A percentile compares a stretch with the other conserved stretches of the same genome.
Conservation (phyloP, 495 filamentous ascomycete genomes). For the Hypoxylon rickii region DNA sequence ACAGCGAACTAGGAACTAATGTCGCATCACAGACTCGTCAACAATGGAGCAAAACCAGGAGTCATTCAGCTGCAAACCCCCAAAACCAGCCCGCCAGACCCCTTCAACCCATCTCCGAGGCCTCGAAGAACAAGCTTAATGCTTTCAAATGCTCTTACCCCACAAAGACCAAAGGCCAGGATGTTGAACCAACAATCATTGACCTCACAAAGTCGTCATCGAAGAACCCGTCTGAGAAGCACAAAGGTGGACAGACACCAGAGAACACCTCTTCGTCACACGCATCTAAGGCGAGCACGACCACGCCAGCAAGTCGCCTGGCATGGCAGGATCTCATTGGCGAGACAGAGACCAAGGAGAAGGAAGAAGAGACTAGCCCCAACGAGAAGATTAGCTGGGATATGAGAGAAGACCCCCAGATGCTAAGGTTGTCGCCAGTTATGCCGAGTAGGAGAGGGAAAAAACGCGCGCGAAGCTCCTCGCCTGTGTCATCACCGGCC, state of each 20-base stretch:
- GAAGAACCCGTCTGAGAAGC: slow-evolving; percentile 16
- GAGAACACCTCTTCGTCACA: slow-evolving; percentile 8
- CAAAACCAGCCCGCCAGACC: slow-evolving; percentile 27
- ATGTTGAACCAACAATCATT: neutral
- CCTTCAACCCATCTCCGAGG: slow-evolving; percentile 50
- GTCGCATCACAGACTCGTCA: slow-evolving; percentile 38
- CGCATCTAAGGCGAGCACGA: slow-evolving; percentile 50
- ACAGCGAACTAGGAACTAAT: slow-evolving; percentile 15
- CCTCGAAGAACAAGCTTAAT: slow-evolving; percentile 55
- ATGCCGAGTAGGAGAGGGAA: slow-evolving; percentile 55
- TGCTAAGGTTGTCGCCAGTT: slow-evolving; percentile 53
- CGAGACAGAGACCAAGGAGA: slow-evolving; percentile 57
- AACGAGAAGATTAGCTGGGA: slow-evolving; percentile 50
- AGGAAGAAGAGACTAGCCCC: slow-evolving; percentile 50
- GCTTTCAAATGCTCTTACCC: slow-evolving; percentile 49
- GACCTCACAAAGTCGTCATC: neutral
- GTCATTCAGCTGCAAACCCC: slow-evolving; percentile 43
- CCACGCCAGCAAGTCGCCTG: slow-evolving; percentile 75
- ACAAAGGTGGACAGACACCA: slow-evolving; percentile 9
- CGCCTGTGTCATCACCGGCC: slow-evolving; percentile 71
- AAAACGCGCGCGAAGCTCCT: slow-evolving; percentile 82
- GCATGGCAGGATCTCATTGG: slow-evolving; percentile 82
- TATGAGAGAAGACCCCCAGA: slow-evolving; percentile 38
- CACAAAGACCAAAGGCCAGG: slow-evolving; percentile 12
- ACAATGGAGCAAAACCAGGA: slow-evolving; percentile 56